A percentile compares a stretch with the other conserved stretches of the same genome.
phyloP scores from a whole-genome alignment of 75 land plant genomes.

The Sequoiadendron giganteum region DNA sequence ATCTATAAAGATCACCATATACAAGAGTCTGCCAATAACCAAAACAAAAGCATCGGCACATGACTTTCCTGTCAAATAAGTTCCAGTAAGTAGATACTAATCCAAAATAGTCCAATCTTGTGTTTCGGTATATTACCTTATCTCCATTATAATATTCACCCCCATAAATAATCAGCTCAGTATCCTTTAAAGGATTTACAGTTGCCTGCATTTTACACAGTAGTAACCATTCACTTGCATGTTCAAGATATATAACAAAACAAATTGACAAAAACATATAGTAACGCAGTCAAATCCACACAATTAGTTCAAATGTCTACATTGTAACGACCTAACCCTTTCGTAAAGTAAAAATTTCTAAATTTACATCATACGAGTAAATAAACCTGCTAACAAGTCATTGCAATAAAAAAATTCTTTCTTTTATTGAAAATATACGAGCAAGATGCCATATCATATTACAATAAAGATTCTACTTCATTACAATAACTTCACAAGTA shows the following conservation, averaged over 20 bases:
- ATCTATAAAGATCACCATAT: slow-evolving; percentile 93
- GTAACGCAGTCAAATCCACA: background rate
- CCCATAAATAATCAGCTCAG: slow-evolving; percentile 91
- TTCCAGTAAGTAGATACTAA: slow-evolving; percentile 1
- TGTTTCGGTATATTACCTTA: slow-evolving; percentile 56
- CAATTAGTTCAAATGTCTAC: background rate
- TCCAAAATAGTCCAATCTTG: background rate
- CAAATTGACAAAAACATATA: background rate
- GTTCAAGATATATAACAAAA: background rate
- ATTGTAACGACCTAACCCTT: too few species aligned
- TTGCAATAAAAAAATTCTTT: too few species aligned
- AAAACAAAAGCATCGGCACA: background rate
- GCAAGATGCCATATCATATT: too few species aligned
- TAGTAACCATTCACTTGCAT: background rate
- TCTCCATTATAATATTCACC: slow-evolving; percentile 98
- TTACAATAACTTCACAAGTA: too few species aligned
- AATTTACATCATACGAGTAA: too few species aligned
- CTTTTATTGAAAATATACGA: too few species aligned
- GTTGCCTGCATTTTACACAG: slow-evolving; percentile 46
- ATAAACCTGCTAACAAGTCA: too few species aligned
- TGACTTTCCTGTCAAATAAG: background rate
- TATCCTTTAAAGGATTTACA: slow-evolving; percentile 89
- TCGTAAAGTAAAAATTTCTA: too few species aligned
- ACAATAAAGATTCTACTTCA: too few species aligned
- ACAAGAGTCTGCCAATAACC: slow-evolving; percentile 77